These are phyloP conservation scores for Croton setiger DNA, from an alignment of 441 rosid genomes.

Conservation along the genomic window DNA sequence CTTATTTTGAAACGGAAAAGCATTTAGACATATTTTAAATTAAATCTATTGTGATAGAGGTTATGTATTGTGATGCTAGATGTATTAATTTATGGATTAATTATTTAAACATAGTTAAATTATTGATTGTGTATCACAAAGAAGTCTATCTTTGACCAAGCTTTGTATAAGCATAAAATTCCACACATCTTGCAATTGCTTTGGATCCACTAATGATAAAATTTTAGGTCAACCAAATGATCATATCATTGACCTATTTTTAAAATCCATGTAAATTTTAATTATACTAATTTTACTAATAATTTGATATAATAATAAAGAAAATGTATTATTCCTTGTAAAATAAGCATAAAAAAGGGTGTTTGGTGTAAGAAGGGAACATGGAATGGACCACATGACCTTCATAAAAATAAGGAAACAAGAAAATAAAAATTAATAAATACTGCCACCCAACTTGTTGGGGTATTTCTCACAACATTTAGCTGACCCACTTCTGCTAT, in stretches of 20 bases:
- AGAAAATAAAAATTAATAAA: constrained; percentile 29
- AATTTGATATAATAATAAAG: not conserved
- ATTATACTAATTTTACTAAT: not conserved
- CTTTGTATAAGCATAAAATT: constrained; percentile 14
- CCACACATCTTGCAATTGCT: constrained; percentile 21
- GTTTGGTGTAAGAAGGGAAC: constrained; percentile 33
- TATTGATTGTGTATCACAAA: constrained; percentile 4
- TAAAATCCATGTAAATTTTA: not conserved
- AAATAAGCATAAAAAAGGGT: constrained; percentile 34
- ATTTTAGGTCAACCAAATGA: constrained; percentile 37
- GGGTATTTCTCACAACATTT: constrained; percentile 48
- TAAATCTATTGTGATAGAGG: too few species aligned
- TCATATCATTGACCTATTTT: constrained; percentile 42
- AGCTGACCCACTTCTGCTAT: constrained; percentile 38
- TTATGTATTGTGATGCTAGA: too few species aligned
- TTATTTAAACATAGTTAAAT: not conserved
- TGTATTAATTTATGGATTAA: not conserved
- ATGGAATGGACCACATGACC: constrained; percentile 61
- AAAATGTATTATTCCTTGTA: constrained; percentile 36
- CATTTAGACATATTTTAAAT: too few species aligned
- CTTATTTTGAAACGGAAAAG: too few species aligned
- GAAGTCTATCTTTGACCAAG: constrained; percentile 25
- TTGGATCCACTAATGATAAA: constrained; percentile 18
- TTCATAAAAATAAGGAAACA: constrained; percentile 34
- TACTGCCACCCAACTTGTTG: constrained; percentile 65